A percentile compares a stretch with the other conserved stretches of the same genome.
Conservation (phyloP, 805 yeast species). For the Cyberlindnera saturnus region DNA sequence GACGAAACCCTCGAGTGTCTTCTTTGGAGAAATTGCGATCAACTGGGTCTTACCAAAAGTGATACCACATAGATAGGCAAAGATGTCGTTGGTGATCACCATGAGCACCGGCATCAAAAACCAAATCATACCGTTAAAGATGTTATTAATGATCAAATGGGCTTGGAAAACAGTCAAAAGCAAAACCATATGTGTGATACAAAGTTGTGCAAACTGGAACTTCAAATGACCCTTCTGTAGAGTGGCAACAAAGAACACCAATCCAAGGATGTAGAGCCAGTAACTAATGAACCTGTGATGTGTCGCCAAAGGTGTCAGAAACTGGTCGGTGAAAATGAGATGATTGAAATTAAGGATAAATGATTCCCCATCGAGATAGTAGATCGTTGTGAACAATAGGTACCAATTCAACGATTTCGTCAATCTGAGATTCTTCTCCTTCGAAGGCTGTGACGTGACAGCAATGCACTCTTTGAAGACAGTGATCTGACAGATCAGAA, state of each 20-base stretch:
- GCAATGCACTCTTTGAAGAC: conserved; percentile 90
- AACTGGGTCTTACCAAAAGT: conserved; percentile 92
- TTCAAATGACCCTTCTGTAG: conserved; percentile 83
- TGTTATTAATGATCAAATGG: conserved; percentile 84
- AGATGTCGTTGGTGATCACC: conserved; percentile 91
- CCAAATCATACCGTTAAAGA: conserved; percentile 90
- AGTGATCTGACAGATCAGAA: conserved; percentile 67
- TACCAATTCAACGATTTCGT: conserved; percentile 90
- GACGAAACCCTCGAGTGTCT: conserved; percentile 93
- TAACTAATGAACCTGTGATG: conserved; percentile 85
- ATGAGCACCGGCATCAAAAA: conserved; percentile 85
- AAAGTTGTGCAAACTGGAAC: conserved; percentile 91
- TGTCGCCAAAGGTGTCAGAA: conserved; percentile 52
- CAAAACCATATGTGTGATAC: conserved; percentile 91
- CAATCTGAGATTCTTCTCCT: conserved; percentile 76
- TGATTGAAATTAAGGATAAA: conserved; percentile 62
- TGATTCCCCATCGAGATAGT: conserved; percentile 83
- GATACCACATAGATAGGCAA: conserved; percentile 95
- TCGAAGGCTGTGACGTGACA: conserved; percentile 73
- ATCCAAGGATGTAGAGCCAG: conserved; percentile 77
- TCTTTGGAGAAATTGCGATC: conserved; percentile 91
- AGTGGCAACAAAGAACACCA: conserved; percentile 84
- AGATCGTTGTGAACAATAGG: conserved; percentile 78
- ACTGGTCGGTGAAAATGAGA: conserved; percentile 43
- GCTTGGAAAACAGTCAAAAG: conserved; percentile 89